phyloP scores from a whole-genome alignment of 495 filamentous ascomycete genomes.

The Penicillium robsamsonii region DNA sequence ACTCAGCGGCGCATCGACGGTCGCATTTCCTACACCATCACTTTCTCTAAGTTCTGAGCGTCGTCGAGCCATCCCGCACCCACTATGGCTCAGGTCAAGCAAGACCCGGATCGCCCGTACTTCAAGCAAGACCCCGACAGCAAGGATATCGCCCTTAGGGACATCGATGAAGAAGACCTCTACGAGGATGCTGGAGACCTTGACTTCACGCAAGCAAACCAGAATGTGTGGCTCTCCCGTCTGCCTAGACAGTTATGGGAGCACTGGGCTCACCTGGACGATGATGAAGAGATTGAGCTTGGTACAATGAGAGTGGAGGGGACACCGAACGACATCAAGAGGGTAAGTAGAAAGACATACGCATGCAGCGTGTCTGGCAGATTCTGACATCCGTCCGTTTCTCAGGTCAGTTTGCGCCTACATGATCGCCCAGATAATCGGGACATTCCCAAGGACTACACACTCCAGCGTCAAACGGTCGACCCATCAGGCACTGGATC shows the following conservation, averaged over 20 bases:
- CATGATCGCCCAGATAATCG: conserved; percentile 57
- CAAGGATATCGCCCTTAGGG: conserved; percentile 53
- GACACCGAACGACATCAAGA: conserved; percentile 49
- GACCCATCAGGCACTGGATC: conserved; percentile 43
- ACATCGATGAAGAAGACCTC: conserved; percentile 68
- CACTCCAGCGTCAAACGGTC: conserved; percentile 59
- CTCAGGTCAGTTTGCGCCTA: conserved; percentile 52
- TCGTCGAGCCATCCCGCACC: not conserved
- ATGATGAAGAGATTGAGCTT: conserved; percentile 65
- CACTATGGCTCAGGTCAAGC: conserved; percentile 38
- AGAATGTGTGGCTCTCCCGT: conserved; percentile 68
- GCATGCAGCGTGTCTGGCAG: not conserved
- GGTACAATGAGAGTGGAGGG: conserved; percentile 71
- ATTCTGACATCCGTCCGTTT: conserved; percentile 1
- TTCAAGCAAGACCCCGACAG: conserved; percentile 55
- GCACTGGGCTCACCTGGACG: conserved; percentile 55
- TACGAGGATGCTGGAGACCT: conserved; percentile 89
- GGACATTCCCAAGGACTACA: conserved; percentile 78
- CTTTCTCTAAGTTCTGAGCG: not conserved
- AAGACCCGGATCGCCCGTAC: conserved; percentile 13
- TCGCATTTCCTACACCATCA: not conserved
- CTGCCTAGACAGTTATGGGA: conserved; percentile 79
- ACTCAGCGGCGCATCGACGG: not conserved
- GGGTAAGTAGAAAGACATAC: conserved; percentile 35
- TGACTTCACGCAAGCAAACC: conserved; percentile 61